Conservation (phyloP, 768 basidiomycete species). For the Phlebiopsis flavidoalba region DNA sequence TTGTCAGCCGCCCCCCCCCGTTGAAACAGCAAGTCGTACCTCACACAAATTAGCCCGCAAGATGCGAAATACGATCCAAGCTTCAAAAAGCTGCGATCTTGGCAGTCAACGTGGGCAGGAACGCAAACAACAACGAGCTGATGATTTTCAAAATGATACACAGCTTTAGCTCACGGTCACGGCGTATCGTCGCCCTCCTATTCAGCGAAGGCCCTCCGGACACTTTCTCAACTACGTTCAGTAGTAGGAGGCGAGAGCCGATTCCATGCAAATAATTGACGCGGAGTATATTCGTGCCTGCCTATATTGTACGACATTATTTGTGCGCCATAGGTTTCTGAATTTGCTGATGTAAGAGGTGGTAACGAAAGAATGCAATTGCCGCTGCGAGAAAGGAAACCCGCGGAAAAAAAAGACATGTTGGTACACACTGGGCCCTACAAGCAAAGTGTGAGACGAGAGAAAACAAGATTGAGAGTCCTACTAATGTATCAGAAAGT, state of each 20-base stretch:
- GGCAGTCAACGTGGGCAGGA: background rate
- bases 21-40: no score
- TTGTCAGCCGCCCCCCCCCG: no score
- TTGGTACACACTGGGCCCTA: background rate
- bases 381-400: background rate
- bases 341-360: background rate
- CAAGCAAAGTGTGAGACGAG: slow-evolving; percentile 1
- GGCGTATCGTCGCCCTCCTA: background rate
- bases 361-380: background rate
- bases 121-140: background rate
- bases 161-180: background rate
- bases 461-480: background rate
- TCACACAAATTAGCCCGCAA: no score
- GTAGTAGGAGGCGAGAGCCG: background rate
- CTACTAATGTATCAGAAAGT: background rate
- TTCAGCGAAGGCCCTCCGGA: background rate
- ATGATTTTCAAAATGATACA: no score
- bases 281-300: slow-evolving; percentile 1
- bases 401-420: background rate
- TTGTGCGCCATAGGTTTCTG: slow-evolving; percentile 4
- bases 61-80: no score
- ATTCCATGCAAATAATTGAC: background rate
- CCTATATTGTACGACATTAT: slow-evolving; percentile 7
- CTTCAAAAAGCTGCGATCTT: background rate
- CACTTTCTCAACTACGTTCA: background rate